phyloP scores from a whole-genome alignment of 345 rosid species.

The Hibiscus trionum region DNA sequence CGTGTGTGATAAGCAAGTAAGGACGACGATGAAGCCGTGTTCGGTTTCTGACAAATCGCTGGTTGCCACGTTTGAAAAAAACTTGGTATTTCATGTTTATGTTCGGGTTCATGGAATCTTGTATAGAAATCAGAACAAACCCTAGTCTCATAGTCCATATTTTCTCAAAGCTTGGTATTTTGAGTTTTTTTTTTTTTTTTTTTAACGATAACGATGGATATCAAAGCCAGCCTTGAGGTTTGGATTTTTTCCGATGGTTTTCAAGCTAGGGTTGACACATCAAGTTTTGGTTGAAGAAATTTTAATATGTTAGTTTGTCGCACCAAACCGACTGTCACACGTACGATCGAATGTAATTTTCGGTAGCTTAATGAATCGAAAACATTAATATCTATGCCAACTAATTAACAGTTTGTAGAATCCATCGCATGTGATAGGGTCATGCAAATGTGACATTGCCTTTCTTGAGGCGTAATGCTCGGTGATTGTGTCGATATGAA shows the following conservation, averaged over 20 bases:
- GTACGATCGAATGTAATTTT: neutral
- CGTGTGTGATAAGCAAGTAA: neutral
- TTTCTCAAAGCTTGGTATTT: neutral
- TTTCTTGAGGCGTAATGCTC: constrained; percentile 10
- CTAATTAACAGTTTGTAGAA: neutral
- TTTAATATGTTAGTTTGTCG: neutral
- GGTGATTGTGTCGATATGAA: constrained; percentile 3
- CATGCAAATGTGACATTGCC: constrained; percentile 10
- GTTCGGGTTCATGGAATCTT: neutral
- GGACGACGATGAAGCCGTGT: neutral
- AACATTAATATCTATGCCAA: neutral
- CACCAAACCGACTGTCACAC: neutral
- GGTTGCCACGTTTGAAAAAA: neutral
- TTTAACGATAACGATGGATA: neutral
- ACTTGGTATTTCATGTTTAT: neutral
- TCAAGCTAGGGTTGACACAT: neutral
- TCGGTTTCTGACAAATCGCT: neutral
- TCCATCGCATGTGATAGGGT: constrained; percentile 1
- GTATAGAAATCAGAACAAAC: neutral
- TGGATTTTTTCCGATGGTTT: neutral
- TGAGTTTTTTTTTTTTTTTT: neutral
- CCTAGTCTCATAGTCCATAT: neutral
- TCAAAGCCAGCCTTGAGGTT: neutral
- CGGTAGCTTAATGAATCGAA: neutral
- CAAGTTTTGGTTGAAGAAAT: neutral